Evolutionary conservation across 352 stramenopile genomes (phyloP), one percentile per base, ranked within the genome.

Genomic region (Pythium brachiatum): DNA sequence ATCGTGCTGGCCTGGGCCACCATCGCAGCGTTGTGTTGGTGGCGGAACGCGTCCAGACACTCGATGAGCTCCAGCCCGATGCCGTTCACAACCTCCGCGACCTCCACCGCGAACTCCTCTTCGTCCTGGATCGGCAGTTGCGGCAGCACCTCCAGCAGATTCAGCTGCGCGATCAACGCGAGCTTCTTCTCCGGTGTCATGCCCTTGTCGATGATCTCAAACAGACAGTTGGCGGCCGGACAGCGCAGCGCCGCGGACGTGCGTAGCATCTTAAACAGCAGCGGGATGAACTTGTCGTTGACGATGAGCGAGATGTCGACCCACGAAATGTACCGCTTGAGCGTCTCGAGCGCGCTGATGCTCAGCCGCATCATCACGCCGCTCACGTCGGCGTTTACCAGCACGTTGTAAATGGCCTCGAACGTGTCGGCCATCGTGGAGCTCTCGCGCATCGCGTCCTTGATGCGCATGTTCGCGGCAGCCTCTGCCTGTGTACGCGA

Each of bases 241-340:
- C 86, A 92, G 11, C 84, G 81, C 41, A 93, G 71, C 56, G 64
- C 60, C 36, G 76, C 71, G 50, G 74, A 85, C 29, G 86, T 79
- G 20, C 67, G 61, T 53, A 96, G 70, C 55, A 94, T 68, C 56
- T 89, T 79, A 38, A 90, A 81, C 1, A 96, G 62, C 53, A 93
- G 48, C 43, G 88, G 88, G 46, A 92, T 74, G 27, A 94, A 82
- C 38, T 77, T 83, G 57, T 93, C 83, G 68, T 94, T 94, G 16
- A 95, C 81, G 47, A 96, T 75, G 5, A 96, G 76, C 9, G 52
- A 54, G 44, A 96, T 91, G 60, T 95, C 88, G 46, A 95, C 87
- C 88, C 88, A 96, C 50, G 79, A 77, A 47, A 95, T 93, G 68
- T 94, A 96, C 20, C 83, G 76, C 69, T 94, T 88, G 20, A 96